Conservation (phyloP, 2,329 filamentous ascomycete species). For the Alternaria postmessia region DNA sequence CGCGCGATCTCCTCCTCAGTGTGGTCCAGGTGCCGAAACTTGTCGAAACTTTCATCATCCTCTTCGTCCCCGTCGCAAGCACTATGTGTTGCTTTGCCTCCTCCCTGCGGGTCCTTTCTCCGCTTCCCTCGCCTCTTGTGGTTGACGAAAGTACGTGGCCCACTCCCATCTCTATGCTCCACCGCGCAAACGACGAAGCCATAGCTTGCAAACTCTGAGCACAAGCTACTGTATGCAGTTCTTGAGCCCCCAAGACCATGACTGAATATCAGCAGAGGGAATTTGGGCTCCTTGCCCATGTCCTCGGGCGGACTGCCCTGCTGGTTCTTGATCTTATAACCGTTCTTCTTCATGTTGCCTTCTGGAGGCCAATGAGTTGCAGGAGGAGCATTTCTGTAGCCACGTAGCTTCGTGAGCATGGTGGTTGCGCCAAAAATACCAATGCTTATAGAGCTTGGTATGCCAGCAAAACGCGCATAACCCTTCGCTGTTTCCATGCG, state of each 20-base stretch:
- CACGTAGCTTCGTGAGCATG: slow-evolving; percentile 71
- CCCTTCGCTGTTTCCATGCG: slow-evolving; percentile 64
- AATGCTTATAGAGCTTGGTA: slow-evolving; percentile 58
- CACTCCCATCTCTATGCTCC: slow-evolving; percentile 71
- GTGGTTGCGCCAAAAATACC: slow-evolving; percentile 65
- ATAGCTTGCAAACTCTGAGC: slow-evolving; percentile 71
- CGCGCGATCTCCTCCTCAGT: slow-evolving; percentile 48
- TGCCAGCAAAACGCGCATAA: slow-evolving; percentile 68
- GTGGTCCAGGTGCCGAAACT: slow-evolving; percentile 48
- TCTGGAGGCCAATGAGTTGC: slow-evolving; percentile 64
- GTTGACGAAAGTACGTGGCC: slow-evolving; percentile 68
- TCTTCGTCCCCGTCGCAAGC: slow-evolving; percentile 15
- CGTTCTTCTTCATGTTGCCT: slow-evolving; percentile 48
- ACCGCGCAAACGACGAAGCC: slow-evolving; percentile 71
- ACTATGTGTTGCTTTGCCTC: slow-evolving; percentile 18
- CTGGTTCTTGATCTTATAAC: slow-evolving; percentile 53
- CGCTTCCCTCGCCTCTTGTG: slow-evolving; percentile 51
- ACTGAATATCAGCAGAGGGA: slow-evolving; percentile 71
- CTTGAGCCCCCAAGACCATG: slow-evolving; percentile 71
- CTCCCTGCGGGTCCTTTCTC: slow-evolving; percentile 27
- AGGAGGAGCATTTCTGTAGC: slow-evolving; percentile 67
- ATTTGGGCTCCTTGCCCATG: slow-evolving; percentile 54
- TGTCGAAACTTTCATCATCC: slow-evolving; percentile 32
- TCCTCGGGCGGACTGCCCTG: slow-evolving; percentile 51
- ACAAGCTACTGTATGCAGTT: slow-evolving; percentile 69